Percentiles rank a stretch among this genome's conserved stretches.
Evolutionary conservation across 306 rosid species (phyloP).

Genomic region (Glycine soja): DNA sequence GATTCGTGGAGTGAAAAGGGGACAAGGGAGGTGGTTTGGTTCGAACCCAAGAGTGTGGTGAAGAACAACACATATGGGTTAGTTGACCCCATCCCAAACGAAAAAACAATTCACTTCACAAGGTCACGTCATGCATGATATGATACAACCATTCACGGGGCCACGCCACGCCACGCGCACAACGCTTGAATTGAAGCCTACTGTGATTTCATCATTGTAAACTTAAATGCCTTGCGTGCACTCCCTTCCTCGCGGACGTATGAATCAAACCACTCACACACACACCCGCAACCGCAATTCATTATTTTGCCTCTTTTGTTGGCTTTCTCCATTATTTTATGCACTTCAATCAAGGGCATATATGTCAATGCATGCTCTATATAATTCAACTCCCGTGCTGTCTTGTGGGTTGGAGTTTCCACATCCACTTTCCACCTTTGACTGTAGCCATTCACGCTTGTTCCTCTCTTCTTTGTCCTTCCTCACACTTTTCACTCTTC

Average conservation of each 20-base stretch:
- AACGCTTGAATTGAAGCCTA: background rate
- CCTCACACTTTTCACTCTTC: background rate
- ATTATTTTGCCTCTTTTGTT: background rate
- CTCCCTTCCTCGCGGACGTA: conserved; percentile 52
- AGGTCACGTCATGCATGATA: background rate
- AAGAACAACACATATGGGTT: conserved; percentile 30
- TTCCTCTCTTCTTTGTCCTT: conserved; percentile 41
- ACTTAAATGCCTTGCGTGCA: conserved; percentile 65
- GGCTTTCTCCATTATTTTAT: background rate
- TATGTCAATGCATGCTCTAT: conserved; percentile 62
- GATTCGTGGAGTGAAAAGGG: conserved; percentile 42
- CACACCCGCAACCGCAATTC: background rate
- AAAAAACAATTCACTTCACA: background rate
- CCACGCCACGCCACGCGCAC: too few species aligned
- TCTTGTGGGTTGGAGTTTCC: conserved; percentile 48
- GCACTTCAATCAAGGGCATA: conserved; percentile 54
- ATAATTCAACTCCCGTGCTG: conserved; percentile 67
- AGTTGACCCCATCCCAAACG: conserved; percentile 8
- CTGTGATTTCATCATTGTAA: conserved; percentile 57
- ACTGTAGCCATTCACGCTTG: conserved; percentile 57
- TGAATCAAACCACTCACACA: conserved; percentile 14
- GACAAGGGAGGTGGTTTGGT: conserved; percentile 41
- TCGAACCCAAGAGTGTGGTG: conserved; percentile 38
- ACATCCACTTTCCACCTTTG: conserved; percentile 48
- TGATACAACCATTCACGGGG: conserved; percentile 39